Evolutionary conservation across 192 early-diverging fungal genomes (phyloP).

Genomic region (Umbelopsis isabellina): DNA sequence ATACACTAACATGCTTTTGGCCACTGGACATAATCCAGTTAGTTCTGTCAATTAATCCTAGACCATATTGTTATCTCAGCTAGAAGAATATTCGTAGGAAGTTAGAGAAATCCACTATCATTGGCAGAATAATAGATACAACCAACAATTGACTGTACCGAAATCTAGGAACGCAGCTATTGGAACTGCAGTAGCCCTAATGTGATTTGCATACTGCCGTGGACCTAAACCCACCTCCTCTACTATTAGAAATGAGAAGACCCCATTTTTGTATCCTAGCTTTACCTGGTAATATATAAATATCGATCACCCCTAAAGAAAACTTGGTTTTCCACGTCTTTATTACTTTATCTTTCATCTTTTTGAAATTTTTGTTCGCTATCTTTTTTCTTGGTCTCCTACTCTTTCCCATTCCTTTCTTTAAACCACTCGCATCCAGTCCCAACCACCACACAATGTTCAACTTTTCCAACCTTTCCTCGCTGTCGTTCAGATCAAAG

Average conservation of each 20-base stretch:
- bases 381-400: neutral
- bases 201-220: conserved; percentile 9
- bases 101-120: neutral
- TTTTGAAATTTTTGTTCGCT: neutral
- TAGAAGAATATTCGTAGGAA: neutral
- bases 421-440: neutral
- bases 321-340: neutral
- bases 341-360: neutral
- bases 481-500: conserved; percentile 5
- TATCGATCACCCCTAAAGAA: too few species aligned
- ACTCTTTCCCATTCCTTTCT: conserved; percentile 7
- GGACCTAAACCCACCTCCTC: neutral
- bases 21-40: conserved; percentile 2
- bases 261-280: neutral
- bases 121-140: conserved; percentile 2
- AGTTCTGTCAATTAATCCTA: too few species aligned
- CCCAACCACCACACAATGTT: neutral
- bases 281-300: too few species aligned
- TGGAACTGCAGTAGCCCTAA: neutral
- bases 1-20: neutral
- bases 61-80: conserved; percentile 5
- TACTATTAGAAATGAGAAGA: neutral
- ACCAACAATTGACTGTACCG: neutral
- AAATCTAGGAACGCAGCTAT: conserved; percentile 9
- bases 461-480: neutral